These are phyloP conservation scores for Rosa lucieae DNA, from an alignment of 306 rosid species.

Conservation along the genomic window DNA sequence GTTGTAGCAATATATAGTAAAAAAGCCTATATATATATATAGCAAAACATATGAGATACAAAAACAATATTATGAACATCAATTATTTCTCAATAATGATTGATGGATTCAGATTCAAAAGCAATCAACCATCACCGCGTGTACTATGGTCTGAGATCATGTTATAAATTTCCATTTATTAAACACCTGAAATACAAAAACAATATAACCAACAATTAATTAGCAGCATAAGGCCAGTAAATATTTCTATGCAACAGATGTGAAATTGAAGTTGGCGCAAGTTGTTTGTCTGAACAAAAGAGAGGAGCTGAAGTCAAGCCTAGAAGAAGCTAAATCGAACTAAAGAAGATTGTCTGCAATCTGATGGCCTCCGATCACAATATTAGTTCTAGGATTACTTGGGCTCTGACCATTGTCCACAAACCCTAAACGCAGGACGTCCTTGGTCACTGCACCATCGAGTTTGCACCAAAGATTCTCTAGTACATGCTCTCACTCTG, in stretches of 20 bases:
- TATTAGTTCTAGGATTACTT: constrained; percentile 31
- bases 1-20: too few species aligned
- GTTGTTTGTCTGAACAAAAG: constrained; percentile 30
- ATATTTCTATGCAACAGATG: constrained; percentile 32
- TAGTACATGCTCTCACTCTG: constrained; percentile 44
- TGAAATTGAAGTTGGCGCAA: constrained; percentile 61
- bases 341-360: constrained; percentile 55
- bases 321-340: constrained; percentile 46
- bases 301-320: constrained; percentile 52
- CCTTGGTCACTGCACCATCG: constrained; percentile 44
- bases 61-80: too few species aligned
- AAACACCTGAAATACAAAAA: too few species aligned
- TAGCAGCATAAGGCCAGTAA: neutral
- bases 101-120: too few species aligned
- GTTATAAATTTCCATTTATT: too few species aligned
- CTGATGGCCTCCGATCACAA: constrained; percentile 58
- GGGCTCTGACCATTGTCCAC: constrained; percentile 51
- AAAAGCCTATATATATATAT: too few species aligned
- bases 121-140: too few species aligned
- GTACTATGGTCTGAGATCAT: too few species aligned
- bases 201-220: too few species aligned
- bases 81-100: too few species aligned
- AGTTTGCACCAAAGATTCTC: constrained; percentile 54
- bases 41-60: too few species aligned
- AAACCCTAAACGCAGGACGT: constrained; percentile 57